Percentiles rank a stretch among this genome's conserved stretches.
Conservation (phyloP, 805 yeast species). For the Saccharomycopsis fermentans region DNA sequence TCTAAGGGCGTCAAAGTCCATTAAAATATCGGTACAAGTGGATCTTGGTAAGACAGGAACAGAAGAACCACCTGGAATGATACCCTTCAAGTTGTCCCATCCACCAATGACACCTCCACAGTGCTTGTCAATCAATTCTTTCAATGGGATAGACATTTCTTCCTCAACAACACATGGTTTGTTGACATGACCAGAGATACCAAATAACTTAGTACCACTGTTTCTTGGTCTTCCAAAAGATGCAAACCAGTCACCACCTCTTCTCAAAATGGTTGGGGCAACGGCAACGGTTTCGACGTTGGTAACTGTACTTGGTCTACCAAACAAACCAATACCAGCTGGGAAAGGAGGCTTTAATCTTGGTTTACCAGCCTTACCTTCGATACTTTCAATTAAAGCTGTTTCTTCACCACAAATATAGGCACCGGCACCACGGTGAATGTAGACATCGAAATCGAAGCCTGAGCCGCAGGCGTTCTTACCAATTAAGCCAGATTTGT, state of each 20-base stretch:
- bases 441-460: conserved; percentile 69
- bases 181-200: conserved; percentile 85
- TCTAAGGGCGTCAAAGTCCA: conserved; percentile 83
- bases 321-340: conserved; percentile 85
- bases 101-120: conserved; percentile 90
- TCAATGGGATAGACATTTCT: conserved; percentile 84
- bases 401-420: conserved; percentile 92
- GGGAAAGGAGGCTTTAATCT: conserved; percentile 93
- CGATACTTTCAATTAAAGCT: conserved; percentile 76
- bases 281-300: conserved; percentile 89
- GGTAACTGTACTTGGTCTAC: conserved; percentile 85
- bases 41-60: conserved; percentile 71
- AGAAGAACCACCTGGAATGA: conserved; percentile 86
- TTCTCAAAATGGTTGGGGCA: conserved; percentile 79
- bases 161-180: conserved; percentile 91
- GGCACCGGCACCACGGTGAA: conserved; percentile 92
- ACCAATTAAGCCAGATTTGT: conserved; percentile 69
- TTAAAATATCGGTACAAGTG: conserved; percentile 55
- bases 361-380: conserved; percentile 91
- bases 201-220: conserved; percentile 71
- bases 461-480: conserved; percentile 84
- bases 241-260: conserved; percentile 85
- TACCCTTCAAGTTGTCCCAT: conserved; percentile 83
- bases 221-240: conserved; percentile 79
- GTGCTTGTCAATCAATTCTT: conserved; percentile 74